Evolutionary conservation across 2,329 filamentous ascomycete species (phyloP).

Genomic region (Fusarium concolor): DNA sequence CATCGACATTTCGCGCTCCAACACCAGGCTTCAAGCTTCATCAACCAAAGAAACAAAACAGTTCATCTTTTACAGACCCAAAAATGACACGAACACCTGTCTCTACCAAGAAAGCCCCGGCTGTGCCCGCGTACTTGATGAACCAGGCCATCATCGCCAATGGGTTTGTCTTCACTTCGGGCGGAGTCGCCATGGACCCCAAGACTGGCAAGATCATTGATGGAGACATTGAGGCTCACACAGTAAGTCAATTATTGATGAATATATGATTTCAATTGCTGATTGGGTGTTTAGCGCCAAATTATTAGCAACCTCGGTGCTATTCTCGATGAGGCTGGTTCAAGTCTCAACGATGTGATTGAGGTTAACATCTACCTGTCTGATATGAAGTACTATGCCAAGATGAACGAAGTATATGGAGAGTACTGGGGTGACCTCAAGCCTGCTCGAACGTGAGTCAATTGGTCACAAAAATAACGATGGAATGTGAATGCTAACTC

Average conservation of each 20-base stretch:
- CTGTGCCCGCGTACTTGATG: constrained; percentile 33
- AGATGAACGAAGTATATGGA: constrained; percentile 79
- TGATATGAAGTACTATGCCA: constrained; percentile 77
- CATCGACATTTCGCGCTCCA: no score
- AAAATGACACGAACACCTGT: constrained; percentile 40
- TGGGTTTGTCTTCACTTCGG: constrained; percentile 75
- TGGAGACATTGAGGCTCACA: constrained; percentile 75
- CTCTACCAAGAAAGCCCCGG: constrained; percentile 42
- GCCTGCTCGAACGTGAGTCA: constrained; percentile 53
- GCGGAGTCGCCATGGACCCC: constrained; percentile 73
- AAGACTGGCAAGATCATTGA: constrained; percentile 67
- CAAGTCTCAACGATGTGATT: constrained; percentile 71
- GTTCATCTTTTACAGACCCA: background rate
- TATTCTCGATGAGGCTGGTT: constrained; percentile 76
- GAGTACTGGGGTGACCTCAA: constrained; percentile 70
- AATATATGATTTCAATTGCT: background rate
- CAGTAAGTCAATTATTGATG: constrained; percentile 49
- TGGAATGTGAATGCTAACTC: background rate
- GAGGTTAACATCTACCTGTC: constrained; percentile 79
- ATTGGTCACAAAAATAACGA: rapidly evolving
- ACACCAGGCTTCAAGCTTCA: background rate
- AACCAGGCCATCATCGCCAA: constrained; percentile 61
- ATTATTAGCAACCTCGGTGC: constrained; percentile 76
- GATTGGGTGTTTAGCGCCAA: constrained; percentile 54
- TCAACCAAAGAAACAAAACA: background rate